Conservation (phyloP, 2,329 filamentous ascomycete species). For the Trichoderma arundinaceum region DNA sequence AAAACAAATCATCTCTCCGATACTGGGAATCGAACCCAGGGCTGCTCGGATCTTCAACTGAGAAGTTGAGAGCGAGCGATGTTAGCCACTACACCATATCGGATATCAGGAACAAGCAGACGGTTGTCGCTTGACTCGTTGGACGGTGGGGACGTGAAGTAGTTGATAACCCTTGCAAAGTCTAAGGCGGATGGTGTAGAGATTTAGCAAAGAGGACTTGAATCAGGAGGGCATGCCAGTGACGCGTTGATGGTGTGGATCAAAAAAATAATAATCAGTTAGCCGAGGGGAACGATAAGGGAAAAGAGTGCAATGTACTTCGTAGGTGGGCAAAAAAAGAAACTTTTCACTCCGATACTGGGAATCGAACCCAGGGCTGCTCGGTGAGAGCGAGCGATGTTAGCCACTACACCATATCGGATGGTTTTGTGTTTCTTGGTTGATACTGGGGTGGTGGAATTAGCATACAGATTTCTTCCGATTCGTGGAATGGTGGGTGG, state of each 20-base stretch:
- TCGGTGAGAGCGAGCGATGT: slow-evolving; percentile 43
- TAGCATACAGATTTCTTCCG: background rate
- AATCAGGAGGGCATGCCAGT: too few species aligned
- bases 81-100: slow-evolving; percentile 48
- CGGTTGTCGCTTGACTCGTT: slow-evolving; percentile 18
- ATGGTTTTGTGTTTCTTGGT: slow-evolving; percentile 24
- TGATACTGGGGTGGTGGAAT: background rate
- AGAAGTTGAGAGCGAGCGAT: slow-evolving; percentile 45
- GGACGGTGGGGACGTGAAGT: background rate
- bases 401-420: slow-evolving; percentile 48
- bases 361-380: slow-evolving; percentile 35
- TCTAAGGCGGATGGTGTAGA: background rate
- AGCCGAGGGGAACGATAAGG: background rate
- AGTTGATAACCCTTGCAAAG: background rate
- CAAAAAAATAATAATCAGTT: too few species aligned
- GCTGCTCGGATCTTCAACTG: slow-evolving; percentile 40
- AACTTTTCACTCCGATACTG: slow-evolving; percentile 30
- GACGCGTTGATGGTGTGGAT: too few species aligned
- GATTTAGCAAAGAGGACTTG: background rate
- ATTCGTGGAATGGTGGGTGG: too few species aligned
- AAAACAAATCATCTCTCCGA: slow-evolving; percentile 36
- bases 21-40: slow-evolving; percentile 47
- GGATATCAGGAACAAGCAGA: slow-evolving; percentile 34
- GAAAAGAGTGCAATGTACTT: background rate
- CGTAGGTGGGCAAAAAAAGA: background rate